A percentile compares a stretch with the other conserved stretches of the same genome.
Evolutionary conservation across 768 basidiomycete species (phyloP).

Genomic region (Crassisporium funariophilum): DNA sequence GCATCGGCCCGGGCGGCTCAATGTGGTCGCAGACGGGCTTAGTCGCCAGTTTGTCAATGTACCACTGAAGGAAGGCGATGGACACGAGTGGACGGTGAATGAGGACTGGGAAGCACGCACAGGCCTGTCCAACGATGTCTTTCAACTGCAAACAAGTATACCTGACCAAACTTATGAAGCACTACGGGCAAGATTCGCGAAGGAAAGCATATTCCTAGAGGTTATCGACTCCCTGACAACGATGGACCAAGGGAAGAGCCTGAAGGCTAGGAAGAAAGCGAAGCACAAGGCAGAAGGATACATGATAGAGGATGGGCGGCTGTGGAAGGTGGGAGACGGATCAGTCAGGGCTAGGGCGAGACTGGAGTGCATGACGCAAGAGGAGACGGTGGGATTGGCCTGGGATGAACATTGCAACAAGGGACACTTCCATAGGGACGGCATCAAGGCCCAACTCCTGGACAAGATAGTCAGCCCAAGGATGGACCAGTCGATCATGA

Average conservation of each 20-base stretch:
- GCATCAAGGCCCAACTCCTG: constrained; percentile 30
- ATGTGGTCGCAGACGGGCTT: constrained; percentile 30
- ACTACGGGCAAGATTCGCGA: constrained; percentile 17
- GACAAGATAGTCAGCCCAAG: constrained; percentile 30
- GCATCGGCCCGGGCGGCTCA: constrained; percentile 14
- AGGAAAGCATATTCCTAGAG: constrained; percentile 24
- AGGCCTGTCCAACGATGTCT: constrained; percentile 23
- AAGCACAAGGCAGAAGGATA: constrained; percentile 25
- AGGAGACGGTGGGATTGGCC: constrained; percentile 26
- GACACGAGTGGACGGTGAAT: constrained; percentile 32
- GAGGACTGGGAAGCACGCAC: constrained; percentile 25
- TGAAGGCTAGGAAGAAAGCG: constrained; percentile 17
- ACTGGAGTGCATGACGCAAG: constrained; percentile 29
- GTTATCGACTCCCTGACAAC: constrained; percentile 23
- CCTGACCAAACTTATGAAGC: neutral
- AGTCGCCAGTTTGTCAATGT: constrained; percentile 24
- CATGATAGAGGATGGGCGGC: constrained; percentile 26
- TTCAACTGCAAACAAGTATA: neutral
- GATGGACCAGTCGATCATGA: constrained; percentile 26
- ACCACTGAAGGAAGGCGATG: constrained; percentile 20
- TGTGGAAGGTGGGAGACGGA: constrained; percentile 27
- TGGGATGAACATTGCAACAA: constrained; percentile 18
- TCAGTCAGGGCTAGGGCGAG: constrained; percentile 14
- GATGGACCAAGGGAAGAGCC: constrained; percentile 16
- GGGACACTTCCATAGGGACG: constrained; percentile 37